Percentiles rank a stretch among this genome's conserved stretches.
These are phyloP conservation scores for Russula sp. DNA, from an alignment of 768 basidiomycete genomes.

Conservation along the genomic window DNA sequence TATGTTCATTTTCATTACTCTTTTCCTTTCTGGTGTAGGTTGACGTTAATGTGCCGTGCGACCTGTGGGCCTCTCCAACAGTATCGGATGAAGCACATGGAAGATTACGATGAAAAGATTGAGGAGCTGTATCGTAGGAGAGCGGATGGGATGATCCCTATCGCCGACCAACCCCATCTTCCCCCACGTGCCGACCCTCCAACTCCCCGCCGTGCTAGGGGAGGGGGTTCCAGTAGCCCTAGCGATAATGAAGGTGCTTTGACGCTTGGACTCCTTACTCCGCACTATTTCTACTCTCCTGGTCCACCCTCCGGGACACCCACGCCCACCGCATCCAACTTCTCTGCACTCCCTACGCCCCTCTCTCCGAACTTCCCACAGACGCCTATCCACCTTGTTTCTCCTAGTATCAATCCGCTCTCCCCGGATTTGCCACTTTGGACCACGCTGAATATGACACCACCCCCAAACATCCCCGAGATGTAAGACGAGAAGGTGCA, in stretches of 20 bases:
- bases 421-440: slow-evolving; percentile 31
- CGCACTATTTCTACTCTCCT: slow-evolving; percentile 19
- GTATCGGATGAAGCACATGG: slow-evolving; percentile 69
- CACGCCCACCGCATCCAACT: slow-evolving; percentile 20
- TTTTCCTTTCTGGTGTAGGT: too few relatives aligned
- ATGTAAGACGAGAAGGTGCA: slow-evolving; percentile 72
- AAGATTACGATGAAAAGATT: slow-evolving; percentile 55
- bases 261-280: slow-evolving; percentile 12
- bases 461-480: slow-evolving; percentile 54
- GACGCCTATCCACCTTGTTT: slow-evolving; percentile 8
- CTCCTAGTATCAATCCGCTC: slow-evolving; percentile 24
- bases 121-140: slow-evolving; percentile 31
- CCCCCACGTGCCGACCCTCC: slow-evolving; percentile 52
- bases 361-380: slow-evolving; percentile 21
- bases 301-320: background rate
- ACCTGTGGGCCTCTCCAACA: too few relatives aligned
- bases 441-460: slow-evolving; percentile 29
- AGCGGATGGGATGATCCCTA: slow-evolving; percentile 26
- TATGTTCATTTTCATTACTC: too few relatives aligned
- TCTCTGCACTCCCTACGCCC: slow-evolving; percentile 26
- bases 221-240: slow-evolving; percentile 16
- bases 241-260: slow-evolving; percentile 18
- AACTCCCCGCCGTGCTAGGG: slow-evolving; percentile 51
- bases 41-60: too few relatives aligned
- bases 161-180: slow-evolving; percentile 24